phyloP scores from a whole-genome alignment of 257 asterid species.

The Cruciata laevipes region DNA sequence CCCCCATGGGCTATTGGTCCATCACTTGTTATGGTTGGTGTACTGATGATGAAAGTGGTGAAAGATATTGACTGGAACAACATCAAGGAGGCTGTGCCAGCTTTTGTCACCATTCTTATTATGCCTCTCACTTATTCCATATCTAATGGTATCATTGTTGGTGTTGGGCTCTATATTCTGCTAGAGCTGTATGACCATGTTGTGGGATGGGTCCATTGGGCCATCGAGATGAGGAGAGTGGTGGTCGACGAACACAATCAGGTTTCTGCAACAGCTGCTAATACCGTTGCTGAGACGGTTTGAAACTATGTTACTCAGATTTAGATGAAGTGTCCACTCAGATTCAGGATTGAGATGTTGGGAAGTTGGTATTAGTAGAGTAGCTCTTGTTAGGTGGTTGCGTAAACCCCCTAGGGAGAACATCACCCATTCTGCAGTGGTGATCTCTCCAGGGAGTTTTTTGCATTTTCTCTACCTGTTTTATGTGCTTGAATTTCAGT shows the following conservation, averaged over 20 bases:
- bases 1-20: slow-evolving; percentile 92
- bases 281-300: slow-evolving; percentile 23
- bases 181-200: slow-evolving; percentile 41
- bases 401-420: neutral
- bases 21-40: slow-evolving; percentile 77
- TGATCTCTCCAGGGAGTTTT: slow-evolving; percentile 3
- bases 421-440: neutral
- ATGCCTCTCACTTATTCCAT: slow-evolving; percentile 81
- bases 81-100: slow-evolving; percentile 57
- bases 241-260: slow-evolving; percentile 63
- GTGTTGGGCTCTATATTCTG: slow-evolving; percentile 49
- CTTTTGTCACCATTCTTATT: slow-evolving; percentile 56
- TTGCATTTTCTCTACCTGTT: neutral
- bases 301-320: slow-evolving; percentile 9
- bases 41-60: slow-evolving; percentile 67
- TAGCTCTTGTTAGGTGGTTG: neutral
- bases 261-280: slow-evolving; percentile 37
- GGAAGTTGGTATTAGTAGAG: neutral
- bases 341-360: neutral
- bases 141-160: slow-evolving; percentile 70
- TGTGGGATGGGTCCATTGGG: slow-evolving; percentile 33
- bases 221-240: slow-evolving; percentile 34
- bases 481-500: neutral
- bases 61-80: slow-evolving; percentile 65
- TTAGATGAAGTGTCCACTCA: neutral